Evolutionary conservation across 2,329 filamentous ascomycete genomes (phyloP), one percentile per base, ranked within the genome.

Genomic region (Colletotrichum truncatum): DNA sequence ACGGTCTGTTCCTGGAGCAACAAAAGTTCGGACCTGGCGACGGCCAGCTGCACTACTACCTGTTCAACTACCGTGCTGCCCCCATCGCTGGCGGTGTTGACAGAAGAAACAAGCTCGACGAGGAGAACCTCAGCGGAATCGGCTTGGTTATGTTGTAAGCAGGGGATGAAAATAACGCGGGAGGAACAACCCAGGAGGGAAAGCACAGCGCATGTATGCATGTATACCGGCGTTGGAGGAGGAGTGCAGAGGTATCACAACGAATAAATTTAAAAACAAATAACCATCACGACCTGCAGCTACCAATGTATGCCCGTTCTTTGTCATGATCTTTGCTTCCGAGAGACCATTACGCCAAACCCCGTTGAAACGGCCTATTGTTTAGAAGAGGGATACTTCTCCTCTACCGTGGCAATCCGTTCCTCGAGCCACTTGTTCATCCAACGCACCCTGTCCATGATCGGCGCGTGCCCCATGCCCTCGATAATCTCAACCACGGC

Each of bases 11-110:
- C 86, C 85, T 99, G 6, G 91, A 95, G 75, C 87, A 98, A 70
- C 93, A 98, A 75, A 97, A 97, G 78, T 99, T 98, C 73, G 96
- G 95, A 45, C 90, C 92, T 5, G 96, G 96, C 30, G 96, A 99
- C 76, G 96, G 96, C 48, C 93, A 96, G 77, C 84, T 99, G 72
- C 94, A 99, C 79, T 99, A 94, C 81, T 99, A 99, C 78, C 84
- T 99, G 30, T 99, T 97, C 86, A 99, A 99, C 81, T 99, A 98
- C 83, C 89, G 93, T 62, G 93, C 93, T 11, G 90, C 92, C 66
- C 89, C 90, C n/a, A 91, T 99, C 73, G 82, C 88, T 1, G 94
- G 96, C 51, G 96, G 96, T 21, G 89, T 98, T 43, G 90, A 98
- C 76, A 85, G 86, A 73, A 88, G 86, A 73, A 97, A 97, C 75